These are phyloP conservation scores for Lenwebbia sp. DNA, from an alignment of 345 rosid genomes.

Conservation along the genomic window DNA sequence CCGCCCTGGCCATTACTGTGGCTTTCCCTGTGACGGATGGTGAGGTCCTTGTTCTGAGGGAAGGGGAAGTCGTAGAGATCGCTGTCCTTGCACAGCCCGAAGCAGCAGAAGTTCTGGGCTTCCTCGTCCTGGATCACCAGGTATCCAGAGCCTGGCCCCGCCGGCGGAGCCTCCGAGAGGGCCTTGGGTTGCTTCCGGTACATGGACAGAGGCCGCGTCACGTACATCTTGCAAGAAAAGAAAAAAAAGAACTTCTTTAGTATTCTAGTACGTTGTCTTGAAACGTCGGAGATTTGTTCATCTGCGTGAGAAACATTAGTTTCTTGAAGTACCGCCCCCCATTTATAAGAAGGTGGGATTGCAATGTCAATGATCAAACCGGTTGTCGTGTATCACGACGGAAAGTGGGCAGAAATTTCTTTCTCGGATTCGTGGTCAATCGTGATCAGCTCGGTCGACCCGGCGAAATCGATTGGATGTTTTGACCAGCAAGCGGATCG, in stretches of 20 bases:
- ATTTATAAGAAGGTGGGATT: neutral
- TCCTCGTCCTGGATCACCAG: conserved; percentile 38
- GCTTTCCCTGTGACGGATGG: neutral
- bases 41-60: conserved; percentile 35
- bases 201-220: conserved; percentile 42
- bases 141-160: conserved; percentile 32
- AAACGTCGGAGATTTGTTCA: neutral
- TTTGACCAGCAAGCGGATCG: neutral
- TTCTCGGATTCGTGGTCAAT: neutral
- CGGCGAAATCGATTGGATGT: neutral
- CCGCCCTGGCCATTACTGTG: neutral
- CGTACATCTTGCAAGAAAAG: conserved; percentile 14
- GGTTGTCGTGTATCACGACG: too few relatives aligned
- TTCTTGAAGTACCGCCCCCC: neutral
- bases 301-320: neutral
- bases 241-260: neutral
- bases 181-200: conserved; percentile 17
- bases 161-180: conserved; percentile 15
- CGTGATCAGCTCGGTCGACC: neutral
- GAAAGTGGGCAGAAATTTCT: neutral
- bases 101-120: conserved; percentile 14
- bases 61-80: conserved; percentile 16
- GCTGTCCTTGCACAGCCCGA: conserved; percentile 9
- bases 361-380: too few relatives aligned
- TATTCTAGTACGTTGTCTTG: neutral